Conservation (phyloP, 1,139 yeast species). For the Debaryomycetaceae sp. region DNA sequence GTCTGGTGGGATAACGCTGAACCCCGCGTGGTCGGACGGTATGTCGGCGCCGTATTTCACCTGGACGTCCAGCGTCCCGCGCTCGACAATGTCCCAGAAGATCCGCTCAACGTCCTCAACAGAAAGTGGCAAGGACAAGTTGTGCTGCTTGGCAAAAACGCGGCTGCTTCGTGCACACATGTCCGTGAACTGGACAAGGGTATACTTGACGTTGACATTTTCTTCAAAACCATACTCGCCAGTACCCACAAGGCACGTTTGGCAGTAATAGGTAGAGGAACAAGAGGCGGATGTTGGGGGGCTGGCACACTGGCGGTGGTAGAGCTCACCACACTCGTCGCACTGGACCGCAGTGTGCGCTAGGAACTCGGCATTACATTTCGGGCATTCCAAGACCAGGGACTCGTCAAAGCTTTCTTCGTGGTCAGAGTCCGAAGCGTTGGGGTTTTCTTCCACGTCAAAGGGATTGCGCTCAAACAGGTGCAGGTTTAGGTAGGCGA, state of each 20-base stretch:
- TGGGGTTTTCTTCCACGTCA: background rate
- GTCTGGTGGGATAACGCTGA: conserved; percentile 33
- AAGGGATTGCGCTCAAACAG: background rate
- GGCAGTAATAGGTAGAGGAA: conserved; percentile 65
- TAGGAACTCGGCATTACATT: conserved; percentile 6
- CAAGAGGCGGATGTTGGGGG: conserved; percentile 44
- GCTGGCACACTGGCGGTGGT: conserved; percentile 53
- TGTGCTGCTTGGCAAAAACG: conserved; percentile 21
- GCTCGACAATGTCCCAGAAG: conserved; percentile 52
- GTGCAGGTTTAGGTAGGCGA: conserved; percentile 21
- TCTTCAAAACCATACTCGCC: conserved; percentile 89
- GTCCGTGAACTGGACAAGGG: conserved; percentile 48
- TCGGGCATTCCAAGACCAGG: conserved; percentile 28
- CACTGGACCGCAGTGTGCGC: conserved; percentile 31
- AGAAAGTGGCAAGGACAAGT: conserved; percentile 20
- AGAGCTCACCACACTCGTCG: conserved; percentile 63
- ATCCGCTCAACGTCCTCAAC: conserved; percentile 38
- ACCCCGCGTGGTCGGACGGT: conserved; percentile 61
- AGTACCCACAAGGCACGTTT: conserved; percentile 71
- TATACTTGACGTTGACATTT: conserved; percentile 43
- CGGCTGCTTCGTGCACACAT: conserved; percentile 43
- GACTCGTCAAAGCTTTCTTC: conserved; percentile 11
- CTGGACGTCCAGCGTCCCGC: conserved; percentile 35
- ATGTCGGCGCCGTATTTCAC: conserved; percentile 76
- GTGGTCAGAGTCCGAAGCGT: background rate